These are phyloP conservation scores for Zelonia costaricensis DNA, from an alignment of 208 protist species.

Conservation along the genomic window DNA sequence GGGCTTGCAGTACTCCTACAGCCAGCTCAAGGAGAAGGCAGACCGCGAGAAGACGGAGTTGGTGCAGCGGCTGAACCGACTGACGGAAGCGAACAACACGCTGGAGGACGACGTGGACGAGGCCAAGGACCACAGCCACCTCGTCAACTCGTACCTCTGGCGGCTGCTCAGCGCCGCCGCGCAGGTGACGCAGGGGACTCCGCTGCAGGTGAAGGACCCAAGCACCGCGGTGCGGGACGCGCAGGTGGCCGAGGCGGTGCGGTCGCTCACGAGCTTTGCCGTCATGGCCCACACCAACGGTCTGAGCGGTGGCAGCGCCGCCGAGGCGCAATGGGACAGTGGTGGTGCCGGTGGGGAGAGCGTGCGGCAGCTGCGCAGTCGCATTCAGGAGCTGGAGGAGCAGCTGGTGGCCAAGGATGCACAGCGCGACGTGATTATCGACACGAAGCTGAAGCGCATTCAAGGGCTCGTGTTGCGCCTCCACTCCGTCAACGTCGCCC, in stretches of 20 bases:
- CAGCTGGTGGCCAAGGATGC: constrained; percentile 60
- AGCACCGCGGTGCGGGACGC: constrained; percentile 19
- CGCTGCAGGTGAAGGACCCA: constrained; percentile 17
- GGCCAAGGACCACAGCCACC: constrained; percentile 36
- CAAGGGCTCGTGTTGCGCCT: constrained; percentile 74
- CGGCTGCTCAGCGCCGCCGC: constrained; percentile 56
- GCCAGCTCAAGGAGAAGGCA: constrained; percentile 47
- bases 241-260: constrained; percentile 48
- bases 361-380: constrained; percentile 23
- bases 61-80: constrained; percentile 18
- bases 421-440: constrained; percentile 79
- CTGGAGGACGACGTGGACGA: constrained; percentile 68
- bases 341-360: neutral
- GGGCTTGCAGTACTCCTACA: constrained; percentile 50
- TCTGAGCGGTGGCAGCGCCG: neutral
- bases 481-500: constrained; percentile 48
- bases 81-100: constrained; percentile 42
- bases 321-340: neutral
- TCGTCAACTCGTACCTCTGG: constrained; percentile 65
- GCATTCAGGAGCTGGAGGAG: constrained; percentile 47
- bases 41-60: constrained; percentile 25
- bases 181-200: constrained; percentile 39
- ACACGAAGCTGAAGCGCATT: constrained; percentile 88
- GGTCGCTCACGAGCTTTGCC: constrained; percentile 43
- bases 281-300: constrained; percentile 8